These are phyloP conservation scores for Phaseolus lunatus DNA, from an alignment of 306 rosid genomes.

Conservation along the genomic window DNA sequence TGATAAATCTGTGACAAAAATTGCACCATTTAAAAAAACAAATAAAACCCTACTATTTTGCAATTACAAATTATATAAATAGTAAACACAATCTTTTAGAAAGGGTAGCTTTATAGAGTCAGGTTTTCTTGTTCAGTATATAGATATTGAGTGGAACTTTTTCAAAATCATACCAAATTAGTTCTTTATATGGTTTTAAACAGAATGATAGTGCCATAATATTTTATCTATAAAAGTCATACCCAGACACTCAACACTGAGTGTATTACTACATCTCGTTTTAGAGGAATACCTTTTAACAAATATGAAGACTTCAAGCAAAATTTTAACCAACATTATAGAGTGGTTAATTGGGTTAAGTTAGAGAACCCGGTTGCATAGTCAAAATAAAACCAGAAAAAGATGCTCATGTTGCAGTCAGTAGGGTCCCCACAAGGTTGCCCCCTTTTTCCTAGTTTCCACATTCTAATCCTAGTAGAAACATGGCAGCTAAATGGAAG, in stretches of 20 bases:
- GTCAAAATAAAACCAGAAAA: conserved; percentile 10
- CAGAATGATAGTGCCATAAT: background rate
- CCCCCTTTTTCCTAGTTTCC: background rate
- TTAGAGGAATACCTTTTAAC: background rate
- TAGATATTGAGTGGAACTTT: background rate
- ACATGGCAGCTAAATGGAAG: background rate
- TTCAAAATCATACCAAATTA: background rate
- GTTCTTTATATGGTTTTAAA: background rate
- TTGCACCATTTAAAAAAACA: background rate
- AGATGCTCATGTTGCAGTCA: background rate
- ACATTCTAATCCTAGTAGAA: background rate
- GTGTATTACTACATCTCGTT: background rate
- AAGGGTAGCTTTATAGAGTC: background rate
- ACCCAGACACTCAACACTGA: background rate
- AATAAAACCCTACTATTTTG: too few relatives aligned
- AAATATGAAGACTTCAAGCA: background rate
- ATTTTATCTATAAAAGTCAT: background rate
- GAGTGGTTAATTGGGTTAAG: too few relatives aligned
- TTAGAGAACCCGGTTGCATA: too few relatives aligned
- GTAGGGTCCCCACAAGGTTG: background rate
- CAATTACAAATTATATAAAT: background rate
- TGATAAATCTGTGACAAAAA: too few relatives aligned
- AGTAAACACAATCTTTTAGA: background rate
- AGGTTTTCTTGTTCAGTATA: background rate
- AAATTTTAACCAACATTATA: background rate